Base-by-base conservation (phyloP, 345 rosid genomes). In the Acer saccharum region DNA sequence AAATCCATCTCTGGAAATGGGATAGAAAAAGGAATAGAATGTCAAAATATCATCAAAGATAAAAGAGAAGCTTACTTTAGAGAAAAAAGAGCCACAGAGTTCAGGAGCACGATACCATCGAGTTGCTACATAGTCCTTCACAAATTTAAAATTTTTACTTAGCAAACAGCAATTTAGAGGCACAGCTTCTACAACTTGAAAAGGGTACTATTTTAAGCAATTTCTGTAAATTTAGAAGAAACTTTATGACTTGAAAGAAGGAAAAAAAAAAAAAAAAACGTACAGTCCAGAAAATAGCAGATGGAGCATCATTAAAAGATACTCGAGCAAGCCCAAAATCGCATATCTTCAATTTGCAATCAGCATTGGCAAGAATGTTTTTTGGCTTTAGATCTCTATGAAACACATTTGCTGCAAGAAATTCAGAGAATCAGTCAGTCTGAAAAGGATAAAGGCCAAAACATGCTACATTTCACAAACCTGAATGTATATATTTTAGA, bases 41-140 rank as follows among this genome's bases (percentile, higher is more conserved):
- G 63, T 18, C 43, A 18, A 43, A n/a, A 63, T 17, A 75, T 68
- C 16, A 69, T 68, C 10, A 67, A 69, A 69, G 17, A n/a, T 13
- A 18, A 50, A 4, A 72, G 35, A 73, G 29, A 12, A 78, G 72
- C 90, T 89, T 88, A 96, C 98, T 85, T 95, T 93, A 78, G 99
- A 95, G 88, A 95, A 95, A 83, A 95, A 95, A 1, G 99, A 95
- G 72, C 99, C 99, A 78, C 99, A 96, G 43, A 96, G 94, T 83
- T 96, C 99, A 72, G 99, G 99, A 78, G 99, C 99, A 78, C 99
- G 94, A 79, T 96, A 96, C 99, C 98, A 96, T 76, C 99, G 90
- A 74, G 99, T 96, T 41, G 99, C 99, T 25, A 96, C 99, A 89
- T 96, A 96, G 84, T 96, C 99, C 99, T 96, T 79, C 69, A 81